phyloP scores from a whole-genome alignment of 306 rosid genomes.

The Pueraria montana region DNA sequence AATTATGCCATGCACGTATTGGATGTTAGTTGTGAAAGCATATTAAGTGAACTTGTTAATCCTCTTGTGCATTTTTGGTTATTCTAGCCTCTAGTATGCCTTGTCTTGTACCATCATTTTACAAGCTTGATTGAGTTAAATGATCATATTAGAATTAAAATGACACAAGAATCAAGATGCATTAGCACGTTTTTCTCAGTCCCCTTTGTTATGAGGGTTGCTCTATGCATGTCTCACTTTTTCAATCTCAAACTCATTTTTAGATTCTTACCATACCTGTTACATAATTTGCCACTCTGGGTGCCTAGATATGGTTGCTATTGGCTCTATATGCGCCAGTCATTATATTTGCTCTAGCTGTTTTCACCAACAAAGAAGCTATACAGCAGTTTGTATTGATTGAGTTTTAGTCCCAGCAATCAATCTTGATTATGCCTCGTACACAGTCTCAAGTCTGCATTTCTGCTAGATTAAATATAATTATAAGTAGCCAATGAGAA shows the following conservation, averaged over 20 bases:
- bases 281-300: background rate
- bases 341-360: constrained; percentile 1
- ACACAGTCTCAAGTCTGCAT: constrained; percentile 33
- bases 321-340: background rate
- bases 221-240: constrained; percentile 1
- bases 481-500: constrained; percentile 10
- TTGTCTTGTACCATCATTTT: constrained; percentile 23
- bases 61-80: constrained; percentile 9
- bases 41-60: background rate
- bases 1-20: constrained; percentile 34
- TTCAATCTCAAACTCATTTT: background rate
- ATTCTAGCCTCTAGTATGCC: constrained; percentile 15
- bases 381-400: constrained; percentile 16
- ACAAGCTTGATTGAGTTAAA: constrained; percentile 30
- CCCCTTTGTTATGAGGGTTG: constrained; percentile 20
- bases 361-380: constrained; percentile 30
- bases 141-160: background rate
- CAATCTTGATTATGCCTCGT: background rate
- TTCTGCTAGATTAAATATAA: constrained; percentile 21
- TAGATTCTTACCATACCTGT: constrained; percentile 20
- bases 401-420: constrained; percentile 1
- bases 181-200: constrained; percentile 8
- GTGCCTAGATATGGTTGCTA: background rate
- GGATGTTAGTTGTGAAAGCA: constrained; percentile 23
- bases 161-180: background rate